phyloP scores from a whole-genome alignment of 345 rosid genomes.

The Mallotus nudiflorus region DNA sequence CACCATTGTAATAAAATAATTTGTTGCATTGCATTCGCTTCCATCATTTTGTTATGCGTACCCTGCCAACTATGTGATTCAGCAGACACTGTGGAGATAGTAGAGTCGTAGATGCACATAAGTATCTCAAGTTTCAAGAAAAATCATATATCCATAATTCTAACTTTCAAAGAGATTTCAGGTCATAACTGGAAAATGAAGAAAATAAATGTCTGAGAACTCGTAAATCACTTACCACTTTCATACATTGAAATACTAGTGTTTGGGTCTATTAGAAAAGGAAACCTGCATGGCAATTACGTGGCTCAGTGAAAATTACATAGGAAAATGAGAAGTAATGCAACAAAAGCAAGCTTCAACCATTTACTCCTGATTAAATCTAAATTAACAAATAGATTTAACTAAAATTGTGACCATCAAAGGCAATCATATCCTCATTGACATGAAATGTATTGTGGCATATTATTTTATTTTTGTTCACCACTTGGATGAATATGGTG shows the following conservation, averaged over 20 bases:
- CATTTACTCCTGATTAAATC: not conserved
- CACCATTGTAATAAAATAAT: no score
- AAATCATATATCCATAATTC: not conserved
- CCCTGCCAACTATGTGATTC: no score
- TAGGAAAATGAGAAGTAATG: not conserved
- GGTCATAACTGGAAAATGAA: not conserved
- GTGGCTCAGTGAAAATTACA: not conserved
- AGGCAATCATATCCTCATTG: not conserved
- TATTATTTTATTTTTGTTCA: no score
- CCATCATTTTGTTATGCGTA: no score
- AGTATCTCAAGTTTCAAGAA: no score
- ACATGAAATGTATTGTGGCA: not conserved
- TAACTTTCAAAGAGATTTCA: not conserved
- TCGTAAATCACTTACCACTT: constrained; percentile 56
- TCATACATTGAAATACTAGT: constrained; percentile 67
- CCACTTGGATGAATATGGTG: not conserved
- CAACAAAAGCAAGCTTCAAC: not conserved
- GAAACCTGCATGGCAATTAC: constrained; percentile 55
- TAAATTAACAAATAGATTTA: not conserved
- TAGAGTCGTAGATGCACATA: no score
- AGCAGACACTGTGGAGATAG: no score
- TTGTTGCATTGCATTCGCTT: no score
- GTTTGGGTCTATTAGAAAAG: constrained; percentile 73
- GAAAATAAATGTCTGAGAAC: not conserved
- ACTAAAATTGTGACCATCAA: not conserved